Evolutionary conservation across 164 flowering plant genomes (phyloP).

Genomic region (Macadamia integrifolia): DNA sequence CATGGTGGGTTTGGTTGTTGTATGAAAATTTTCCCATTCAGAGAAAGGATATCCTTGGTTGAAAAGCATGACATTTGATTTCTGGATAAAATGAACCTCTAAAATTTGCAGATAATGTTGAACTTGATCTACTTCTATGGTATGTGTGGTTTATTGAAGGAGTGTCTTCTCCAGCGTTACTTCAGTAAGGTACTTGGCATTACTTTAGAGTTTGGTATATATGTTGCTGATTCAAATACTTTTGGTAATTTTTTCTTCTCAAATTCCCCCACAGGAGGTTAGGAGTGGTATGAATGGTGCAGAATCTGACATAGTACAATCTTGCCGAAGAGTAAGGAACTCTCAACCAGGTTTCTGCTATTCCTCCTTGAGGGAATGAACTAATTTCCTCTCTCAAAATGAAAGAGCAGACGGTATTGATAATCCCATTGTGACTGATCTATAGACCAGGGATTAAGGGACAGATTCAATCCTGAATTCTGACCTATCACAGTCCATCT

Average conservation of each 20-base stretch:
- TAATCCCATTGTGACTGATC: too few species aligned
- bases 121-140: slow-evolving; percentile 69
- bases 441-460: too few species aligned
- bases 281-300: slow-evolving; percentile 19
- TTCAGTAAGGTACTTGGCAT: slow-evolving; percentile 57
- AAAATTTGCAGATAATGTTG: slow-evolving; percentile 38
- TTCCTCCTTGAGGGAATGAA: neutral
- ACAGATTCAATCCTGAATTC: too few species aligned
- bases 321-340: slow-evolving; percentile 27
- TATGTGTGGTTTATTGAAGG: slow-evolving; percentile 60
- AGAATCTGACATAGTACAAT: slow-evolving; percentile 32
- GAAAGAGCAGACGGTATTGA: neutral
- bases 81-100: neutral
- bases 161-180: slow-evolving; percentile 59
- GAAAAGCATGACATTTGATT: neutral
- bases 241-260: neutral
- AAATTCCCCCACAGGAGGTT: slow-evolving; percentile 23
- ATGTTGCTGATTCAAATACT: neutral
- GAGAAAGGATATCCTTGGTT: neutral
- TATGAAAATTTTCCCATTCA: neutral
- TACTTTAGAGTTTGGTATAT: neutral
- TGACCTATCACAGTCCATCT: too few species aligned
- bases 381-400: neutral
- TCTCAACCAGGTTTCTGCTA: neutral
- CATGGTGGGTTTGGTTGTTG: neutral